Conservation (phyloP, 2,329 filamentous ascomycete species). For the Lasiodiplodia theobromae region DNA sequence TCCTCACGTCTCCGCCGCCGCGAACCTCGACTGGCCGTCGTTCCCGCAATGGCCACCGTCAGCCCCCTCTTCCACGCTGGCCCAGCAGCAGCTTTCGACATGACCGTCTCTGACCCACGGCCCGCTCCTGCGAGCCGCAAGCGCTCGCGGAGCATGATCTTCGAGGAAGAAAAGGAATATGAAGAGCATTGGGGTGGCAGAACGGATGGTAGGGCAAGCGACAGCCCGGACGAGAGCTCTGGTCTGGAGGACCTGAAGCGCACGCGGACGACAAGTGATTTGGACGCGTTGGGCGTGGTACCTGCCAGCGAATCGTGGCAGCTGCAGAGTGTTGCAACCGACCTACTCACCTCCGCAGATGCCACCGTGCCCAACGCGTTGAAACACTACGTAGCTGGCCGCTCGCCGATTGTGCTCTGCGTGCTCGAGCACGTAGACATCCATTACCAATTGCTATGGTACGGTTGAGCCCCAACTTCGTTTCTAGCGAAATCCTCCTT, state of each 20-base stretch:
- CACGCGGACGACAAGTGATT: constrained; percentile 44
- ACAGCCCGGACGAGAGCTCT: background rate
- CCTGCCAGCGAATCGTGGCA: constrained; percentile 41
- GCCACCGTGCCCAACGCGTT: background rate
- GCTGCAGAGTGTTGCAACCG: constrained; percentile 37
- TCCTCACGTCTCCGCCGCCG: background rate
- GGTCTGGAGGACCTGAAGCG: constrained; percentile 37
- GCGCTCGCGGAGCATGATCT: constrained; percentile 26
- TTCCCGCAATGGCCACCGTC: background rate
- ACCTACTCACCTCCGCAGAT: constrained; percentile 30
- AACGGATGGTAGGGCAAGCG: background rate
- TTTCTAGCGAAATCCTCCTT: too few species aligned
- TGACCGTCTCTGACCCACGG: background rate
- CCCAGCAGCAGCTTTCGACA: constrained; percentile 1
- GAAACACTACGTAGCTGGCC: background rate
- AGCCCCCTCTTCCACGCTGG: background rate
- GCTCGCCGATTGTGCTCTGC: constrained; percentile 16
- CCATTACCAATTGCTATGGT: constrained; percentile 24
- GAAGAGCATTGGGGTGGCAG: background rate
- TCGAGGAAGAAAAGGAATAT: constrained; percentile 2
- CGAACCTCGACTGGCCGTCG: too few species aligned
- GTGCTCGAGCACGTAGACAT: constrained; percentile 25
- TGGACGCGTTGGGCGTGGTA: constrained; percentile 45
- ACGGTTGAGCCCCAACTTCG: background rate
- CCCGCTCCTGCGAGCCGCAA: constrained; percentile 17